Base-by-base conservation (phyloP, 108 stramenopile species). In the Cyclotella choctawhatcheeana region DNA sequence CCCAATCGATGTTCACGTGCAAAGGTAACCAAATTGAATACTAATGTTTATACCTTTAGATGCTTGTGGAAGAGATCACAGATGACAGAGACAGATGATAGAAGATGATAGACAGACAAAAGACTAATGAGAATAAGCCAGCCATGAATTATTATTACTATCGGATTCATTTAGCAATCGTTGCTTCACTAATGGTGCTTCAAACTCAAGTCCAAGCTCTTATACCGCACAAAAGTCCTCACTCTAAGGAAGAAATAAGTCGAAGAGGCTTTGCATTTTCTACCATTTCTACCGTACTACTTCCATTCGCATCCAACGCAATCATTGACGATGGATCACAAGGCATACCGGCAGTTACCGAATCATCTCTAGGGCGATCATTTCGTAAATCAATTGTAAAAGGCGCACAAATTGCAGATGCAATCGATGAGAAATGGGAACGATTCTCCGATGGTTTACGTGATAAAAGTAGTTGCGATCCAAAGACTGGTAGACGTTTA, bases 391-490 rank as follows among this genome's bases (percentile, higher is more conserved):
- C 70, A n/a, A 47, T 83, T 16, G 62, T 85, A 21, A 58, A 69
- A 64, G 73, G 78, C 17, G 86, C 86, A 21, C 67, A 76, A 61
- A 56, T 87, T 12, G 84, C 82, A 45, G 84, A 87, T 53, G 48
- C 61, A 22, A 22, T 87, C 25, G 86, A 87, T 60, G 77, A 81
- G 29, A 44, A 69, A 30, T 87, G 86, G 86, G 86, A 87, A 54
- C 45, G 74, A 1, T 77, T 87, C 22, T 67, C 63, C 8, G 79
- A 82, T 73, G 10, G 47, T 1, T 25, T 84, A 18, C 77, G 87
- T 16, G 87, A 85, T 58, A 50, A 84, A 32, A 77, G 73, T 31
- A 84, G 79, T 54, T 88, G 87, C 54, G 87, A 88, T 50, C 48
- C 65, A 31, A 51, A 18, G 0, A 88, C 87, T 1, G 79, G 79